phyloP scores from a whole-genome alignment of 441 rosid genomes.

The Erysimum cheiri region DNA sequence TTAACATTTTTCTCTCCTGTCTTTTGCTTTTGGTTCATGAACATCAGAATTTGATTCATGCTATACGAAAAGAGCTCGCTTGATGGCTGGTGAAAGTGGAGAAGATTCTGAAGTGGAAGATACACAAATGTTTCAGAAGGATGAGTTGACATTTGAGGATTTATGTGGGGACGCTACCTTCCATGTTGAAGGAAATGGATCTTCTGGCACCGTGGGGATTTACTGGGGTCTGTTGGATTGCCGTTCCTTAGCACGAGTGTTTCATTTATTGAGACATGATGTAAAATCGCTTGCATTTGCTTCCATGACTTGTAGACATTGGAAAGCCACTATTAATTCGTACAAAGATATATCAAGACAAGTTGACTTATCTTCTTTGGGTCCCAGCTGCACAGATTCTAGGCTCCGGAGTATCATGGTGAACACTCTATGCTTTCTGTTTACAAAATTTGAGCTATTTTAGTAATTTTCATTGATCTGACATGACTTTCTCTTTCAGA shows the following conservation, averaged over 20 bases:
- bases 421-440: conserved; percentile 42
- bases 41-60: conserved; percentile 70
- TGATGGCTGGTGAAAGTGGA: conserved; percentile 71
- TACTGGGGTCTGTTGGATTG: conserved; percentile 93
- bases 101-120: conserved; percentile 69
- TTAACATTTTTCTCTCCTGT: conserved; percentile 27
- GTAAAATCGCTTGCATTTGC: conserved; percentile 77
- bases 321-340: conserved; percentile 85
- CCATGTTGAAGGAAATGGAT: conserved; percentile 51
- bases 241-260: conserved; percentile 76
- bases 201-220: conserved; percentile 51
- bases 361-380: conserved; percentile 83
- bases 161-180: conserved; percentile 72
- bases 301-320: conserved; percentile 90
- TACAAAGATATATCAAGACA: conserved; percentile 80
- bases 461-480: conserved; percentile 23
- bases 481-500: conserved; percentile 68
- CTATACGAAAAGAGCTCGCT: conserved; percentile 79
- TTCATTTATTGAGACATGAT: conserved; percentile 88
- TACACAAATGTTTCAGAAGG: conserved; percentile 55
- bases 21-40: conserved; percentile 38
- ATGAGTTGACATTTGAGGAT: conserved; percentile 78
- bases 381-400: conserved; percentile 78
- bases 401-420: conserved; percentile 74
- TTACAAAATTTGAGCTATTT: conserved; percentile 27